Conservation (phyloP, 2,329 filamentous ascomycete species). For the Nectriaceae sp. region DNA sequence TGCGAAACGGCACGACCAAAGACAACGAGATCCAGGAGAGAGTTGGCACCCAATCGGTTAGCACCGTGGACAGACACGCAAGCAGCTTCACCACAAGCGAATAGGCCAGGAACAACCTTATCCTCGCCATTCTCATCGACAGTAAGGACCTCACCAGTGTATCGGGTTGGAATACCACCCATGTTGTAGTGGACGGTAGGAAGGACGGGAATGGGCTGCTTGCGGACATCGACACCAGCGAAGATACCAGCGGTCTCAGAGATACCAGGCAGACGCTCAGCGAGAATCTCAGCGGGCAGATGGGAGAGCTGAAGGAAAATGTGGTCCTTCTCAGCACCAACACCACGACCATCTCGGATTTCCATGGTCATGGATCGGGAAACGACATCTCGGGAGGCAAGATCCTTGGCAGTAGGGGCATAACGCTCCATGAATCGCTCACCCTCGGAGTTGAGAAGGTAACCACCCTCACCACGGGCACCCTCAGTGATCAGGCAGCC, state of each 20-base stretch:
- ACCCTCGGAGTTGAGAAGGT: constrained; percentile 95
- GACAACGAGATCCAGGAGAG: constrained; percentile 93
- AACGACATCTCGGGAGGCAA: constrained; percentile 93
- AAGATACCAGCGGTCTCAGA: constrained; percentile 98
- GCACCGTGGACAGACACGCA: constrained; percentile 98
- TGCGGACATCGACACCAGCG: constrained; percentile 92
- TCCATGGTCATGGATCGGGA: constrained; percentile 98
- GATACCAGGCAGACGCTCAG: constrained; percentile 96
- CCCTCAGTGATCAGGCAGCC: constrained; percentile 98
- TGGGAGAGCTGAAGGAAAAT: constrained; percentile 98
- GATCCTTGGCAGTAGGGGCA: constrained; percentile 95
- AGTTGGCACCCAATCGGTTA: constrained; percentile 97
- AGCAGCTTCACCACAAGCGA: constrained; percentile 94
- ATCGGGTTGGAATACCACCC: constrained; percentile 97
- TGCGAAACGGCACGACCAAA: constrained; percentile 97
- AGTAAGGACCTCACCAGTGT: constrained; percentile 94
- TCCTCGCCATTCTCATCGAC: constrained; percentile 85
- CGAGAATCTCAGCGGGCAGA: constrained; percentile 85
- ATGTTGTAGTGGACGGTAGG: constrained; percentile 99
- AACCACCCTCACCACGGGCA: constrained; percentile 96
- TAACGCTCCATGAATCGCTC: constrained; percentile 99
- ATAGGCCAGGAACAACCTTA: constrained; percentile 91
- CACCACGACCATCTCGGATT: constrained; percentile 95
- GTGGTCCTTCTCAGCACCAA: constrained; percentile 96
- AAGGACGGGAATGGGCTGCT: constrained; percentile 94